These are phyloP conservation scores for Geranium rotundifolium DNA, from an alignment of 345 rosid species.

Conservation along the genomic window DNA sequence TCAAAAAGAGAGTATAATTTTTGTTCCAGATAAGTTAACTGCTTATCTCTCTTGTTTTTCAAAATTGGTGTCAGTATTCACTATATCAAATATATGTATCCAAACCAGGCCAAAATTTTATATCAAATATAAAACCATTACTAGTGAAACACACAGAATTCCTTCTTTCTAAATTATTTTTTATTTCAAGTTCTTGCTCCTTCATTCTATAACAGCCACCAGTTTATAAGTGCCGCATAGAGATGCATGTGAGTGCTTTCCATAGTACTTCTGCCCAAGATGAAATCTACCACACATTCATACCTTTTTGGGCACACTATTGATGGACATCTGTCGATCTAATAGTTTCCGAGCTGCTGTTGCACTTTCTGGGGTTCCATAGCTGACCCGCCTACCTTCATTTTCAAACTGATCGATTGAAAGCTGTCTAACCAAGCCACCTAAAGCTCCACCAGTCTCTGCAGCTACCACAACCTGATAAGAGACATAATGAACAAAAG, in stretches of 20 bases:
- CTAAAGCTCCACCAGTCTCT: constrained; percentile 94
- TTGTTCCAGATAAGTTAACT: too few species aligned
- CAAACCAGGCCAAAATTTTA: neutral
- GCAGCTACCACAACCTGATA: constrained; percentile 92
- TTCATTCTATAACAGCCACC: neutral
- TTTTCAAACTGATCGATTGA: constrained; percentile 96
- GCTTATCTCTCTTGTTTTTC: neutral
- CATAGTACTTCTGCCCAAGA: neutral
- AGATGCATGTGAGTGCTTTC: neutral
- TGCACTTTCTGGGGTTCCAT: constrained; percentile 91
- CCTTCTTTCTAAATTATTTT: neutral
- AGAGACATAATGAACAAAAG: constrained; percentile 9
- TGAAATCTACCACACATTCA: neutral
- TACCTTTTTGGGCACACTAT: constrained; percentile 94
- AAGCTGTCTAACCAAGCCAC: constrained; percentile 95
- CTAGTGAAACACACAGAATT: neutral
- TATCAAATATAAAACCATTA: too few species aligned
- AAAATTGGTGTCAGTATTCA: neutral
- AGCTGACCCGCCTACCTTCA: constrained; percentile 92
- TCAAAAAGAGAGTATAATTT: neutral
- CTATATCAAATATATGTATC: neutral
- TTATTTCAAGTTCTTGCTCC: neutral
- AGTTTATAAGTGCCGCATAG: neutral
- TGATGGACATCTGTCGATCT: constrained; percentile 93
- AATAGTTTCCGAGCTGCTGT: constrained; percentile 90